A percentile compares a stretch with the other conserved stretches of the same genome.
Evolutionary conservation across 345 rosid genomes (phyloP).

Genomic region (Cardiospermum halicacabum): DNA sequence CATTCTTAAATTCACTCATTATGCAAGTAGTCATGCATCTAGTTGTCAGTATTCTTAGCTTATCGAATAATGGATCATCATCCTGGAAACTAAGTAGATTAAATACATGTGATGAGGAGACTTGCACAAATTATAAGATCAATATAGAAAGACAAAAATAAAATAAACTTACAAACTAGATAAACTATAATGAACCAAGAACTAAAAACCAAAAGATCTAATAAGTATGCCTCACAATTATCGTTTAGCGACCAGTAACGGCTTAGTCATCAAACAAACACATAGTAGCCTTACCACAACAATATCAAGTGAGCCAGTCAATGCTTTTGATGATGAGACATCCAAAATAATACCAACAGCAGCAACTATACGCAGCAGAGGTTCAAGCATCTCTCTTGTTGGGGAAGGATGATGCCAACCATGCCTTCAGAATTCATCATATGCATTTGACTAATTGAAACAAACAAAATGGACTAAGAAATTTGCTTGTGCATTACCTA

Average conservation of each 20-base stretch:
- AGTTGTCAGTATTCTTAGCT: slow-evolving; percentile 92
- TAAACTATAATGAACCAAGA: neutral
- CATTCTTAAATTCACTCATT: slow-evolving; percentile 9
- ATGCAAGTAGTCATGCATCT: slow-evolving; percentile 73
- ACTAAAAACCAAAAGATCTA: no score
- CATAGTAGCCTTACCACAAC: slow-evolving; percentile 65
- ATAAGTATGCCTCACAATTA: neutral
- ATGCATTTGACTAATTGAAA: neutral
- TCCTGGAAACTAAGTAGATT: slow-evolving; percentile 40
- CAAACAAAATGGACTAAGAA: neutral
- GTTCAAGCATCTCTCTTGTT: slow-evolving; percentile 96
- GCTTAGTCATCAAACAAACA: slow-evolving; percentile 10
- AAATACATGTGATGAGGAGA: neutral
- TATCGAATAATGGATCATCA: slow-evolving; percentile 95
- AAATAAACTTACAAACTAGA: neutral
- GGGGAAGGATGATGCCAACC: slow-evolving; percentile 96
- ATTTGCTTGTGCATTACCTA: slow-evolving; percentile 40
- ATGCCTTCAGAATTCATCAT: slow-evolving; percentile 6
- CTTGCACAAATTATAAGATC: neutral
- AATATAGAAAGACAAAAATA: neutral
- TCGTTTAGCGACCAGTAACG: neutral
- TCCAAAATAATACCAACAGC: slow-evolving; percentile 83
- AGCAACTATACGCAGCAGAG: slow-evolving; percentile 85
- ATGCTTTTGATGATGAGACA: slow-evolving; percentile 86
- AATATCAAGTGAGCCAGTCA: slow-evolving; percentile 94